phyloP scores from a whole-genome alignment of 495 filamentous ascomycete species.

The Lasiosphaeria miniovina region DNA sequence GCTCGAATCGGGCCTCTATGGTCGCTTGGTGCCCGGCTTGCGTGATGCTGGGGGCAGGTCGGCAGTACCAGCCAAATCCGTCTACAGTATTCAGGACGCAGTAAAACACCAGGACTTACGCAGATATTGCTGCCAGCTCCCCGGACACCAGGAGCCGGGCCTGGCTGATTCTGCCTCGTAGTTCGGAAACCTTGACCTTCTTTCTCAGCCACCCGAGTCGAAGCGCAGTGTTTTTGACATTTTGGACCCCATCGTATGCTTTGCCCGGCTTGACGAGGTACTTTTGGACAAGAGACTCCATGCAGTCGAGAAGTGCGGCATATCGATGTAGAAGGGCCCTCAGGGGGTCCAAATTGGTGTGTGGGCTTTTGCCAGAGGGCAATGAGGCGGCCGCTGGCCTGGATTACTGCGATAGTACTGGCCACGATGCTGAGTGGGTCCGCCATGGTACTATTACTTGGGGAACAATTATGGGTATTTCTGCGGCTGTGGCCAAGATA shows the following conservation, averaged over 20 bases:
- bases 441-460: not conserved
- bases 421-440: not conserved
- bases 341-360: not conserved
- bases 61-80: not conserved
- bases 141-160: not conserved
- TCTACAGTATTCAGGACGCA: not conserved
- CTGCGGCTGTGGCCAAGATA: no score
- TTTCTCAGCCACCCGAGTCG: not conserved
- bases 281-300: not conserved
- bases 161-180: not conserved
- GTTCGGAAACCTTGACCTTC: not conserved
- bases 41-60: not conserved
- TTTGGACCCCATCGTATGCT: not conserved
- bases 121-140: not conserved
- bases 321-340: not conserved
- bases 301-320: not conserved
- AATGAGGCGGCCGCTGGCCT: not conserved
- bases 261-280: not conserved
- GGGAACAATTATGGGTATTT: no score
- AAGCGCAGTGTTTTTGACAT: not conserved
- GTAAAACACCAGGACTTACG: not conserved
- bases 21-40: not conserved
- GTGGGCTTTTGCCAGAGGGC: not conserved
- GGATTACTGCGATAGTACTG: not conserved
- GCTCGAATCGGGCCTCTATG: not conserved